These are phyloP conservation scores for Berberis thunbergii DNA, from an alignment of 164 flowering plant species.

Conservation along the genomic window DNA sequence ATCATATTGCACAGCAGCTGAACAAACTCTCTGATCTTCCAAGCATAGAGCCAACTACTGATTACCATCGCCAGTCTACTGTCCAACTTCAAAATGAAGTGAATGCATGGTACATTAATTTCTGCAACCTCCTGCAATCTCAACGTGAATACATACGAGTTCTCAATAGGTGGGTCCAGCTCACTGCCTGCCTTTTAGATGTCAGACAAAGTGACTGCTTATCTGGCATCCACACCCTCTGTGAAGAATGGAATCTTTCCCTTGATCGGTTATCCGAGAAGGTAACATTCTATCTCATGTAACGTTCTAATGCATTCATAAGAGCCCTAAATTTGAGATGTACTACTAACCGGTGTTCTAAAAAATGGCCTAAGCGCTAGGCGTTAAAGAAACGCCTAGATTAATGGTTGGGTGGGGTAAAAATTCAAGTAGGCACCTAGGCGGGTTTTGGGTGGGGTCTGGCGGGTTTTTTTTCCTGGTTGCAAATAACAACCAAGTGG, in stretches of 20 bases:
- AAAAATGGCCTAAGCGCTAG: too few species aligned
- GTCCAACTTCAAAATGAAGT: slow-evolving; percentile 65
- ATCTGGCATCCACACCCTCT: slow-evolving; percentile 30
- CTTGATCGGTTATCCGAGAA: slow-evolving; percentile 56
- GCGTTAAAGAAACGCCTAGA: too few species aligned
- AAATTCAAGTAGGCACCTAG: too few species aligned
- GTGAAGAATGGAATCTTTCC: slow-evolving; percentile 57
- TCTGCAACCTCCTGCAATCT: slow-evolving; percentile 48
- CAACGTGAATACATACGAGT: slow-evolving; percentile 50
- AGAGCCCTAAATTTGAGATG: background rate
- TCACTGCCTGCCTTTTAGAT: slow-evolving; percentile 34
- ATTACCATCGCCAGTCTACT: slow-evolving; percentile 56
- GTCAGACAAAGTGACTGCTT: slow-evolving; percentile 20
- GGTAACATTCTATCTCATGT: slow-evolving; percentile 26
- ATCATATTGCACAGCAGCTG: slow-evolving; percentile 55
- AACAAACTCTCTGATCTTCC: slow-evolving; percentile 33
- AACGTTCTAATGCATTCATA: slow-evolving; percentile 1
- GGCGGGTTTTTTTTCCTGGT: too few species aligned
- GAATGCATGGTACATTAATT: slow-evolving; percentile 50
- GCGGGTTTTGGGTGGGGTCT: too few species aligned
- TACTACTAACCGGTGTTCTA: background rate
- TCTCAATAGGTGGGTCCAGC: slow-evolving; percentile 54
- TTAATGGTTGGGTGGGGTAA: too few species aligned
- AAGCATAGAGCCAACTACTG: slow-evolving; percentile 47
- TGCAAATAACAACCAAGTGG: too few species aligned